Evolutionary conservation across 148 eudicot species (phyloP).

Genomic region (Dysphania ambrosioides): DNA sequence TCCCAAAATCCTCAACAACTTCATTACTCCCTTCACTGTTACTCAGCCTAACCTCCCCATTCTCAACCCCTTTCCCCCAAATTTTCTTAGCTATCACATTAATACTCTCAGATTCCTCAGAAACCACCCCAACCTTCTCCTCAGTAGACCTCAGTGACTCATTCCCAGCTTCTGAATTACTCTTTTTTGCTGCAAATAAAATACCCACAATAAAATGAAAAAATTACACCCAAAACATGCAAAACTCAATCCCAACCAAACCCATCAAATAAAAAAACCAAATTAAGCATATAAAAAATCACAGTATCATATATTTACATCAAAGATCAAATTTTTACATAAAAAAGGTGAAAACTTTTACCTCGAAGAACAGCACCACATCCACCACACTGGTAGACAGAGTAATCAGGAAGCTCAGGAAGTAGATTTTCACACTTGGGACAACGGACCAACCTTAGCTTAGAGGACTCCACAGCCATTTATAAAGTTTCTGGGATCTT

Average conservation of each 20-base stretch:
- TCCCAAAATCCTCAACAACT: constrained; percentile 30
- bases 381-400: constrained; percentile 88
- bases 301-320: no score
- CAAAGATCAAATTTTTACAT: no score
- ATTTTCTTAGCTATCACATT: constrained; percentile 37
- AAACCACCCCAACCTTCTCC: constrained; percentile 35
- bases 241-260: constrained; percentile 17
- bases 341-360: constrained; percentile 33
- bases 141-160: constrained; percentile 48
- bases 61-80: constrained; percentile 42
- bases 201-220: constrained; percentile 14
- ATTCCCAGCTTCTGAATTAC: constrained; percentile 38
- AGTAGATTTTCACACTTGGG: constrained; percentile 80
- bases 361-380: constrained; percentile 93
- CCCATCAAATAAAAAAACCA: constrained; percentile 2
- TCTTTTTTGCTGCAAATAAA: constrained; percentile 56
- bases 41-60: constrained; percentile 29
- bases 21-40: constrained; percentile 26
- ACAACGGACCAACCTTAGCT: constrained; percentile 76
- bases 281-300: background rate
- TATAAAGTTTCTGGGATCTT: constrained; percentile 17
- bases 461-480: constrained; percentile 55
- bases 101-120: constrained; percentile 44
- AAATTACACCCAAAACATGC: constrained; percentile 15
- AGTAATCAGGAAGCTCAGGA: constrained; percentile 69